Percentiles rank a stretch among this genome's conserved stretches.
Conservation (phyloP, 1,284 basidiomycete genomes). For the Sporisorium exsertum region DNA sequence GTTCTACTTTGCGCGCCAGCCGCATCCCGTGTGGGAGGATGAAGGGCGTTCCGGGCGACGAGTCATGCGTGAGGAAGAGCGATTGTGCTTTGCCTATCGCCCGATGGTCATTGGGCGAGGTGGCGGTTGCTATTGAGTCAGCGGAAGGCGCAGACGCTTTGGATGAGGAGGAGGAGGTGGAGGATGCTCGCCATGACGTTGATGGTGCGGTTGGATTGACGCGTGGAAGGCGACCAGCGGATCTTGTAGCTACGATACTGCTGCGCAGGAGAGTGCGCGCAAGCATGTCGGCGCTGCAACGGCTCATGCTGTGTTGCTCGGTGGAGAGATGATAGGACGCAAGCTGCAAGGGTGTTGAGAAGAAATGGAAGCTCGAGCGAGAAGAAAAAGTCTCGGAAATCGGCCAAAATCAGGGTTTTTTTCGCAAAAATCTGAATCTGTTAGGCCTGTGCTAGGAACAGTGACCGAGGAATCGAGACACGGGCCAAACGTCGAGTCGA, state of each 20-base stretch:
- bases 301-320: constrained; percentile 10
- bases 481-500: constrained; percentile 16
- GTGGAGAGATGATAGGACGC: not conserved
- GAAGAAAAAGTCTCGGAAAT: constrained; percentile 7
- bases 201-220: not conserved
- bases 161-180: constrained; percentile 7
- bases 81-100: constrained; percentile 56
- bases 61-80: constrained; percentile 66
- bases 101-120: constrained; percentile 54
- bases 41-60: constrained; percentile 67
- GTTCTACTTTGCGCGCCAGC: constrained; percentile 59
- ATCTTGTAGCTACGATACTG: not conserved
- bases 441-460: no score
- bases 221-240: not conserved
- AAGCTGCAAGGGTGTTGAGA: not conserved
- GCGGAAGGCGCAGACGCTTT: constrained; percentile 3
- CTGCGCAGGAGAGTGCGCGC: constrained; percentile 22
- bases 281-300: constrained; percentile 4
- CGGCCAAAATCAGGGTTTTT: constrained; percentile 2
- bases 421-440: no score
- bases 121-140: not conserved
- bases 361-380: not conserved
- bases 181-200: constrained; percentile 6
- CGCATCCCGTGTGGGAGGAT: constrained; percentile 67
- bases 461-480: not conserved